These are phyloP conservation scores for Trypanosoma brucei DNA, from an alignment of 208 protist genomes.

Conservation along the genomic window DNA sequence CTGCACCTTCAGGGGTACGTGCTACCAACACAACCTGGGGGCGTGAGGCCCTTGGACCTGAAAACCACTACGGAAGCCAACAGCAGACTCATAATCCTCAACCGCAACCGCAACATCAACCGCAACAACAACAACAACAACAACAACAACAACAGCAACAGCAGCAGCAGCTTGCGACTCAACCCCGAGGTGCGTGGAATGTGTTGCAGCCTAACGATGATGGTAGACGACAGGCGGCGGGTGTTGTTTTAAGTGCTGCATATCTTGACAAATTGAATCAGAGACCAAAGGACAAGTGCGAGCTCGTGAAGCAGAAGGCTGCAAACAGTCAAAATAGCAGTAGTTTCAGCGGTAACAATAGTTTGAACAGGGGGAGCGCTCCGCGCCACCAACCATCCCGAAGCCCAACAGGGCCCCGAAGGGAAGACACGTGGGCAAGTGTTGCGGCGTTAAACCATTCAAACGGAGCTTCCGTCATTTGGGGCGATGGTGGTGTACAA, in stretches of 20 bases:
- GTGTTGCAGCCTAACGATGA: background rate
- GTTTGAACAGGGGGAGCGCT: background rate
- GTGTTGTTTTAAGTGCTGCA: background rate
- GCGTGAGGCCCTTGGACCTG: constrained; percentile 7
- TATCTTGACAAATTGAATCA: background rate
- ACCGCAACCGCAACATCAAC: background rate
- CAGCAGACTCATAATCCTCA: background rate
- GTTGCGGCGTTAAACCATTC: background rate
- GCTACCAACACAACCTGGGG: constrained; percentile 1
- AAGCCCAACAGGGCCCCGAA: background rate
- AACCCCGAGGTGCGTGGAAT: background rate
- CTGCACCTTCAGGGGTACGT: background rate
- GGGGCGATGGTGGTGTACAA: constrained; percentile 7
- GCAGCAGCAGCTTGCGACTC: background rate
- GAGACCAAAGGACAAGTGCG: background rate
- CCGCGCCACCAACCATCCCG: constrained; percentile 2
- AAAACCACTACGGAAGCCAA: constrained; percentile 10
- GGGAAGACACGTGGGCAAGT: constrained; percentile 15
- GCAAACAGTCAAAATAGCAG: background rate
- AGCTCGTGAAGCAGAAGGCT: background rate
- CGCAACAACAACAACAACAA: constrained; percentile 1
- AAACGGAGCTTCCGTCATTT: constrained; percentile 8
- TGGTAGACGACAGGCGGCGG: background rate
- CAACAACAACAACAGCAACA: constrained; percentile 8
- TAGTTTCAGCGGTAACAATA: background rate